Evolutionary conservation across 192 early-diverging fungal species (phyloP), one percentile per base, ranked within the genome.

Genomic region (Pilaira anomala): DNA sequence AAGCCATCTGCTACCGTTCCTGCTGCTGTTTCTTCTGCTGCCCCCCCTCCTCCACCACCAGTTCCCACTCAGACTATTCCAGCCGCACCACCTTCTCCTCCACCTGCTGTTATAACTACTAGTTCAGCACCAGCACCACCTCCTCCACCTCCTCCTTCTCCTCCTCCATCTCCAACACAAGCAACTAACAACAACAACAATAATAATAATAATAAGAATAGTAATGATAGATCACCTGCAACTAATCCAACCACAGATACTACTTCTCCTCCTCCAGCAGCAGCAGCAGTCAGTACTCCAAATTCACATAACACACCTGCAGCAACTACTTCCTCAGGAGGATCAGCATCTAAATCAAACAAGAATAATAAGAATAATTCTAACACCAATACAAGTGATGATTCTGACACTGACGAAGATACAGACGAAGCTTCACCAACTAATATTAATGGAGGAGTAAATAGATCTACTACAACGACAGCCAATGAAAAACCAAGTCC

Each of bases 41-140:
- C 45, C n/a, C 41, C 63, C 1, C 33, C 62, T 33, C 59, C 44
- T 14, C 8, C 46, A 3, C 18, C 59, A 18, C 42, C 36, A 22
- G 58, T 26, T 41, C 58, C 58, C 48, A 19, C 53, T 25, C 54
- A 52, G 8, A 21, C 42, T 57, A 19, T 44, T n/a, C 46, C 64
- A 18, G 21, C 42, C 3, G 30, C 29, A 25, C 40, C 39, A 26
- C 29, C 53, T 11, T 11, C 25, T 36, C 18, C 53, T 7, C 28
- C 53, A 39, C 7, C 39, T 40, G n/a, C n/a, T 6, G 33, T 3
- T 33, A 39, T 19, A 39, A 58, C 39, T 39, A 58, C 39, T 39
- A 49, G 26, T 9, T 36, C 4, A 9, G 7, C 55, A 21, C 21
- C 30, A 3, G n/a, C 61, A 8, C 22, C 48, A 50, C 28, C 56